phyloP scores from a whole-genome alignment of 768 basidiomycete genomes.

The Lentinus tigrinus region DNA sequence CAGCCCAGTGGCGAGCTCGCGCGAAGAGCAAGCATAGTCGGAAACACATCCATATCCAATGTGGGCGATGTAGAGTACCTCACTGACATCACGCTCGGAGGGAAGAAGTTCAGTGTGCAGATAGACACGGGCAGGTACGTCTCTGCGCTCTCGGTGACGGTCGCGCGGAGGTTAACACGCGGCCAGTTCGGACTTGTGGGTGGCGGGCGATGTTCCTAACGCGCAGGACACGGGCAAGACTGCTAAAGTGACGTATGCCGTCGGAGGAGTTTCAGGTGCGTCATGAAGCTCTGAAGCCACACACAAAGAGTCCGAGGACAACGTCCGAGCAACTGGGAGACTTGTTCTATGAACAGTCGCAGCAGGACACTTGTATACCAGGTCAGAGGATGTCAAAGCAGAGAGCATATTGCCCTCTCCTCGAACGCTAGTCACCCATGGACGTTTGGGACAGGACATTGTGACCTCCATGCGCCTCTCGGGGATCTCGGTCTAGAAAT shows the following conservation, averaged over 20 bases:
- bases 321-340: no score
- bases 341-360: no score
- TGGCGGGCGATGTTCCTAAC: conserved; percentile 46
- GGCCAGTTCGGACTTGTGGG: conserved; percentile 75
- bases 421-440: no score
- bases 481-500: no score
- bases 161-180: conserved; percentile 1
- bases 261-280: conserved; percentile 62
- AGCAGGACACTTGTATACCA: no score
- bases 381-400: no score
- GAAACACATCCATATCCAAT: conserved; percentile 47
- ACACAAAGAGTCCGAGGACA: not conserved
- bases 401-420: no score
- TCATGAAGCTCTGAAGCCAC: not conserved
- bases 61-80: conserved; percentile 74
- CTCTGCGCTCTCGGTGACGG: not conserved
- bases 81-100: conserved; percentile 67
- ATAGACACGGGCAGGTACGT: conserved; percentile 76
- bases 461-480: no score
- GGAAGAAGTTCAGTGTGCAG: conserved; percentile 54
- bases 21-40: conserved; percentile 13
- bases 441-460: no score
- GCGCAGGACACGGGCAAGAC: conserved; percentile 56
- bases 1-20: conserved; percentile 15
- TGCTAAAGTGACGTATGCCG: conserved; percentile 62